Evolutionary conservation across 768 basidiomycete genomes (phyloP).

Genomic region (Lyophyllum shimeji): DNA sequence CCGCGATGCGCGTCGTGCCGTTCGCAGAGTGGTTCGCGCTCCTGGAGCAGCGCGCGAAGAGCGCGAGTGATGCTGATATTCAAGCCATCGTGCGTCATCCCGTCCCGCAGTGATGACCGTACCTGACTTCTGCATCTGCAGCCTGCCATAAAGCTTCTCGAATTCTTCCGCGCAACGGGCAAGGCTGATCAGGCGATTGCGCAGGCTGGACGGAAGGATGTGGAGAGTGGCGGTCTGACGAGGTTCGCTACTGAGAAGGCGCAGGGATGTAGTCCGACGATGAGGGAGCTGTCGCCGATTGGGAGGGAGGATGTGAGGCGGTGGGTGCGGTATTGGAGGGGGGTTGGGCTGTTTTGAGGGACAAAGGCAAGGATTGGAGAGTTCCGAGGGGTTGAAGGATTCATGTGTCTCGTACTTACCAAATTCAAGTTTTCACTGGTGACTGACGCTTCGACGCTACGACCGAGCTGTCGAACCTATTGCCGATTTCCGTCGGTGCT

Average conservation of each 20-base stretch:
- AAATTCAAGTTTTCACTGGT: no score
- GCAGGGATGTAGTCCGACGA: slow-evolving; percentile 12
- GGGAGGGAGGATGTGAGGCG: slow-evolving; percentile 5
- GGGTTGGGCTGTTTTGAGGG: slow-evolving; percentile 3
- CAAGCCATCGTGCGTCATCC: slow-evolving; percentile 5
- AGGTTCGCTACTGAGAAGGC: slow-evolving; percentile 10
- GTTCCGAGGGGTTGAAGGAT: no score
- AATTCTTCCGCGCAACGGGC: slow-evolving; percentile 29
- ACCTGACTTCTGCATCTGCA: slow-evolving; percentile 4
- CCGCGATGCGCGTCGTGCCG: not conserved
- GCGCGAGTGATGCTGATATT: not conserved
- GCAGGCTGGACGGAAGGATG: not conserved
- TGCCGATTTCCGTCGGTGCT: no score
- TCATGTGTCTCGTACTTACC: no score
- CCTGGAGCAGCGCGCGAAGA: slow-evolving; percentile 17
- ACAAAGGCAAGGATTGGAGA: no score
- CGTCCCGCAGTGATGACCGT: not conserved
- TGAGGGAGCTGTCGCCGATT: slow-evolving; percentile 1
- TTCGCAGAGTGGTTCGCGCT: slow-evolving; percentile 18
- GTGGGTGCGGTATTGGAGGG: slow-evolving; percentile 17
- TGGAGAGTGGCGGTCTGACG: slow-evolving; percentile 14
- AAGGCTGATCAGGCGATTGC: slow-evolving; percentile 16
- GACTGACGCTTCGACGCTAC: no score
- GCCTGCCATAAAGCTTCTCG: slow-evolving; percentile 35
- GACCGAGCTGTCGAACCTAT: no score